These are phyloP conservation scores for Pseudogymnoascus pannorum DNA, from an alignment of 2,329 filamentous ascomycete genomes.

Conservation along the genomic window DNA sequence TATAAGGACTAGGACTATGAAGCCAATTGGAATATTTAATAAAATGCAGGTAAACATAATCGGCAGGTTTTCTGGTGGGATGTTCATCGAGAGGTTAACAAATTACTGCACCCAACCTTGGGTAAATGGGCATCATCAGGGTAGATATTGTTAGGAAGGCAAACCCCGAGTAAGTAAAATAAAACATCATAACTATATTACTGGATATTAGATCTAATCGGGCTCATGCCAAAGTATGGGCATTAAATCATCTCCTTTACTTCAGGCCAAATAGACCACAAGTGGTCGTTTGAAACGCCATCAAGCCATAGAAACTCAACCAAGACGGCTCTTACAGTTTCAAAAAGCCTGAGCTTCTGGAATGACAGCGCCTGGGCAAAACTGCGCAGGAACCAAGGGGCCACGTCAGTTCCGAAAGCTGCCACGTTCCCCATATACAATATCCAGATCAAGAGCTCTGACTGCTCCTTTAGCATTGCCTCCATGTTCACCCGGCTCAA, in stretches of 20 bases:
- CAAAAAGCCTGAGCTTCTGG: not conserved
- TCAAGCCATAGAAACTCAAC: constrained; percentile 11
- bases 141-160: not conserved
- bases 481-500: not conserved
- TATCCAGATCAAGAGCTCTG: constrained; percentile 5
- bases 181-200: not conserved
- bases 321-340: not conserved
- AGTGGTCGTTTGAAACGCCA: not conserved
- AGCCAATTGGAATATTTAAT: not conserved
- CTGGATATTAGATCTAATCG: not conserved
- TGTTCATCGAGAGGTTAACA: not conserved
- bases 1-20: not conserved
- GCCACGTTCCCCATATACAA: constrained; percentile 8
- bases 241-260: not conserved
- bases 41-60: not conserved
- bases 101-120: not conserved
- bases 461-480: not conserved
- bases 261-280: not conserved
- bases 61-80: not conserved
- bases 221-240: not conserved
- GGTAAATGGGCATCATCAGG: not conserved
- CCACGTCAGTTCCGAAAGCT: not conserved
- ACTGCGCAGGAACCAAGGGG: not conserved
- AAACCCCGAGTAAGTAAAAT: not conserved
- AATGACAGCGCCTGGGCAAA: constrained; percentile 4